Base-by-base conservation (phyloP, 129 eudicot species). In the Artemisia tridentata region DNA sequence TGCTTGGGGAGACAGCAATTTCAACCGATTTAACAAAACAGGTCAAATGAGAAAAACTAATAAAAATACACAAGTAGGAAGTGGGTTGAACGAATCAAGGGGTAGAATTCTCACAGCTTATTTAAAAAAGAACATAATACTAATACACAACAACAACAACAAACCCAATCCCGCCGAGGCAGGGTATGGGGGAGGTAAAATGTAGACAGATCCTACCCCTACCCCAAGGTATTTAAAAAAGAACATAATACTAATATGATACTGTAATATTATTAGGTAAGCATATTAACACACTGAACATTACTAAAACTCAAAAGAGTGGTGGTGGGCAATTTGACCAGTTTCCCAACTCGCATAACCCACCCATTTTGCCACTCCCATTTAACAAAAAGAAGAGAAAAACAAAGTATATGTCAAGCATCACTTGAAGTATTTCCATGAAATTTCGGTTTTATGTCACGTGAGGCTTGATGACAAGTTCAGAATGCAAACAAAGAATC, bases 241-340 rank as follows among this genome's bases (percentile, higher is more conserved):
- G n/a, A 54, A n/a, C 10, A 54, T 21, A 54, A 21, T 54, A 54
- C 3, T 21, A 52, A 52, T 17, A 16, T 1, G 3, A 25, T 25
- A 25, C 0, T 0, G 1, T 31, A 12, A 11, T 38, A 31, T 34
- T 7, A 38, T 55, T 41, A 20, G 41, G 7, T 12, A 55, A 43
- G 41, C 74, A 55, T 43, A 56, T 19, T 12, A 1, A 56, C 48
- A 16, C 3, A 20, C 43, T 3, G 43, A 70, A 8, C 20, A 49
- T 7, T 49, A 34, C 7, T 19, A 55, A 52, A 55, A 70, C 10
- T 18, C 3, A 34, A 18, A 55, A 34, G 18, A 17, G 31, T 52
- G 49, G 64, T 55, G 43, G 54, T 34, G 65, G 74, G 52, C 34
- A 53, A 58, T 57, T 71, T 41, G 14, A 9, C 38, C 65, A 16